Evolutionary conservation across 768 basidiomycete species (phyloP).

Genomic region (Leucocoprinus birnbaumii): DNA sequence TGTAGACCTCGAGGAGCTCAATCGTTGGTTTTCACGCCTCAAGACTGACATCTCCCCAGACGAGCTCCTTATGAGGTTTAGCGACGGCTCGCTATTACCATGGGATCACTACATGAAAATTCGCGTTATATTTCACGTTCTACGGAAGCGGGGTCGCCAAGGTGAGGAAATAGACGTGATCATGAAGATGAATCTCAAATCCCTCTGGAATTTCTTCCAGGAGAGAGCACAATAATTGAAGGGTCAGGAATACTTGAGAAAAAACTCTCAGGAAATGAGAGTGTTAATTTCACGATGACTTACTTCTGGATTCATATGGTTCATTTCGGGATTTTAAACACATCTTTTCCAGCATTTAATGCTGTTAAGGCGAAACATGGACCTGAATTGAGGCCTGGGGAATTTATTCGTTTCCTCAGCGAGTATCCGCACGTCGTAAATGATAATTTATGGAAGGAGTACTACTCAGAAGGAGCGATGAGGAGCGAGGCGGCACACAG

Average conservation of each 20-base stretch:
- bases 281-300: slow-evolving; percentile 46
- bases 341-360: background rate
- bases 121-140: slow-evolving; percentile 37
- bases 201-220: too few species aligned
- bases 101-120: slow-evolving; percentile 52
- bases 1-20: slow-evolving; percentile 21
- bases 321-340: slow-evolving; percentile 24
- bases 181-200: too few species aligned
- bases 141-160: slow-evolving; percentile 38
- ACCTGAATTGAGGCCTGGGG: slow-evolving; percentile 11
- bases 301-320: slow-evolving; percentile 52
- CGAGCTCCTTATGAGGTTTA: slow-evolving; percentile 33
- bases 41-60: slow-evolving; percentile 25
- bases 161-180: slow-evolving; percentile 21
- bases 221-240: slow-evolving; percentile 41
- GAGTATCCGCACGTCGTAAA: slow-evolving; percentile 39
- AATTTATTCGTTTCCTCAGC: slow-evolving; percentile 35
- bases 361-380: background rate
- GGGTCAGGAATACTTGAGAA: slow-evolving; percentile 38
- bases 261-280: slow-evolving; percentile 30
- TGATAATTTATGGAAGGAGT: slow-evolving; percentile 38
- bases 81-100: slow-evolving; percentile 28
- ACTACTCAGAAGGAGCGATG: slow-evolving; percentile 40
- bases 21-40: slow-evolving; percentile 32
- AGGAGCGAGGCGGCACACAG: slow-evolving; percentile 37